Conservation (phyloP, 805 yeast genomes). For the Metschnikowia lachancei region DNA sequence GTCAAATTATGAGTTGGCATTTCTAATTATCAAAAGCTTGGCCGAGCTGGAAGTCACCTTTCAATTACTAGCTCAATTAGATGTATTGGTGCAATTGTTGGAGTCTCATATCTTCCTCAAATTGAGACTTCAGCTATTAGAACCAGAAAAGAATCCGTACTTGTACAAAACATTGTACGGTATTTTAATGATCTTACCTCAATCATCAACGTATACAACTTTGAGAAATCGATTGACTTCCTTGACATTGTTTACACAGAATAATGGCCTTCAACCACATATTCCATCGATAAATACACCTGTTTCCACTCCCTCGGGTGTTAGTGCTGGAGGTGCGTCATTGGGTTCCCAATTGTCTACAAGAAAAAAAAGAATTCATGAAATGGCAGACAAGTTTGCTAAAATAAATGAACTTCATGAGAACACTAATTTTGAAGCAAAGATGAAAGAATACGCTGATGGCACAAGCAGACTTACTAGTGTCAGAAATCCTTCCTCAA, state of each 20-base stretch:
- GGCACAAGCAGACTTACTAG: constrained; percentile 8
- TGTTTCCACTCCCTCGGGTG: constrained; percentile 12
- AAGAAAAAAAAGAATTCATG: constrained; percentile 38
- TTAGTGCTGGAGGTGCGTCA: constrained; percentile 7
- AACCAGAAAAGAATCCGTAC: constrained; percentile 78
- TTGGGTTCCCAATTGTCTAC: constrained; percentile 32
- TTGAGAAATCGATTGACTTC: constrained; percentile 72
- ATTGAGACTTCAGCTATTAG: constrained; percentile 81
- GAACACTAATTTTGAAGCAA: constrained; percentile 1
- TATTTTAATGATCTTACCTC: constrained; percentile 88
- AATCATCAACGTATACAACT: constrained; percentile 83
- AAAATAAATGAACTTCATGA: constrained; percentile 38
- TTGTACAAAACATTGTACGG: constrained; percentile 89
- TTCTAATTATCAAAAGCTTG: constrained; percentile 71
- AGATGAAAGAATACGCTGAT: constrained; percentile 10
- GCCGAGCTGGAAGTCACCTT: constrained; percentile 81
- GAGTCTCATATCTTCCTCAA: constrained; percentile 92
- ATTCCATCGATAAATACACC: constrained; percentile 21
- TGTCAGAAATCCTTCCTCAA: constrained; percentile 7
- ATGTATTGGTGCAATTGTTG: constrained; percentile 80
- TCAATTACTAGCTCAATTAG: constrained; percentile 79
- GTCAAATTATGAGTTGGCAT: constrained; percentile 85
- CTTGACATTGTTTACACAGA: constrained; percentile 33
- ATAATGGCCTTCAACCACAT: constrained; percentile 20
- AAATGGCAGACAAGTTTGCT: constrained; percentile 40